Evolutionary conservation across 352 stramenopile species (phyloP), one percentile per base, ranked within the genome.

Genomic region (Pythium aristosporum): DNA sequence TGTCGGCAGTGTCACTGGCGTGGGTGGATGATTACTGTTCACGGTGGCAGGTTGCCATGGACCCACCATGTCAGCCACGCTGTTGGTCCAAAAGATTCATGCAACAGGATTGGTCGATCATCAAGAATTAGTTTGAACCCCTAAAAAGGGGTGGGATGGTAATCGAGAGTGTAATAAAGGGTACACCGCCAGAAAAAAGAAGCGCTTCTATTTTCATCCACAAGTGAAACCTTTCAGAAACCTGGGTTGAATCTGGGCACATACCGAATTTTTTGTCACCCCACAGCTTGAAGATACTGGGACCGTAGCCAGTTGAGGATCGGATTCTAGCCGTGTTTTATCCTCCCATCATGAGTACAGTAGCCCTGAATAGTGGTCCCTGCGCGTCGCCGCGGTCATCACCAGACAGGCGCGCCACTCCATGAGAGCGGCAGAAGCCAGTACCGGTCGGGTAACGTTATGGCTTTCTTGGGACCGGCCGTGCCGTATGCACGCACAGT

Each of bases 201-300:
- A 67, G 57, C 42, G 52, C 32, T 67, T 67, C 61, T 67, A 67
- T 67, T 62, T 67, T 67, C 44, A 23, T 43, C 41, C 32, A 9
- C 10, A 28, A 2, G 36, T 36, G 61, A 67, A 67, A 67, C 51
- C 51, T 54, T 21, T 42, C 32, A 39, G 15, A 32, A 56, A 62
- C 61, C 61, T 42, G 59, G 59, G 59, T 60, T 55, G 44, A 52
- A 57, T 42, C 20, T 57, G 34, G 23, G 13, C 11, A 34, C 34
- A 47, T 59, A 66, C 53, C 61, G 42, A 54, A 60, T 60, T 49
- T 49, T 46, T 32, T n/a, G 12, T 34, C 20, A 8, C 9, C 37
- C 23, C 8, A 10, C 55, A 47, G 60, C 59, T 59, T 59, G 50
- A 60, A 60, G 49, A 66, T 60, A 46, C 49, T 66, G 52, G 51